Evolutionary conservation across 257 asterid species (phyloP), one percentile per base, ranked within the genome.

Genomic region (Solanum etuberosum): DNA sequence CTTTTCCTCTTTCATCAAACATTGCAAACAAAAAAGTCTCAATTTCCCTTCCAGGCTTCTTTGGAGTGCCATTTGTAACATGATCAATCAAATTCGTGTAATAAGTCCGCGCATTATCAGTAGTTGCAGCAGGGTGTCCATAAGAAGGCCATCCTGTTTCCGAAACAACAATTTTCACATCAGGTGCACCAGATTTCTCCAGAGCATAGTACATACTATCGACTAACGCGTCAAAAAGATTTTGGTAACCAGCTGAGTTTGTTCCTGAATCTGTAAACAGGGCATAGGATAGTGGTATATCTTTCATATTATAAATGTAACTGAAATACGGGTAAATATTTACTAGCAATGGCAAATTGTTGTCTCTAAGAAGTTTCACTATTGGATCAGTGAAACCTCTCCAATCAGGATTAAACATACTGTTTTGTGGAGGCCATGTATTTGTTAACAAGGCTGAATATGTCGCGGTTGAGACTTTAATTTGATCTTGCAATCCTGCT

Each of bases 301-400:
- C 1, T 1, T 1, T 40, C 0, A 89, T 31, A n/a, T 87, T 40
- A 0, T 70, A 63, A 0, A 67, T 38, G 23, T 87, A 87, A 0
- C 88, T 93, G 7, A 90, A 88, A 48, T 92, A 94, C 4, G 97
- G 95, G 87, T 93, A 93, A 21, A 89, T 83, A 7, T 92, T 92
- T 2, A 73, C 88, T 7, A 93, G 89, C 3, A 93, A 87, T 1
- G 93, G 92, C 2, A 86, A 38, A 4, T 48, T 15, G 0, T 67
- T 91, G 32, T 13, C 54, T 3, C n/a, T 77, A 4, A 91, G 86
- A 82, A 92, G 90, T 0, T 29, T 7, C 5, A 91, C 34, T 3
- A 93, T 89, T 4, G 92, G 92, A 4, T 31, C 48, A 70, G 90
- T 70, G 83, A 90, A 74, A 1, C 72, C 27, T n/a, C 4, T 15